Evolutionary conservation across 2,329 filamentous ascomycete genomes (phyloP).

Genomic region (Stagonosporopsis cucurbitacearum): DNA sequence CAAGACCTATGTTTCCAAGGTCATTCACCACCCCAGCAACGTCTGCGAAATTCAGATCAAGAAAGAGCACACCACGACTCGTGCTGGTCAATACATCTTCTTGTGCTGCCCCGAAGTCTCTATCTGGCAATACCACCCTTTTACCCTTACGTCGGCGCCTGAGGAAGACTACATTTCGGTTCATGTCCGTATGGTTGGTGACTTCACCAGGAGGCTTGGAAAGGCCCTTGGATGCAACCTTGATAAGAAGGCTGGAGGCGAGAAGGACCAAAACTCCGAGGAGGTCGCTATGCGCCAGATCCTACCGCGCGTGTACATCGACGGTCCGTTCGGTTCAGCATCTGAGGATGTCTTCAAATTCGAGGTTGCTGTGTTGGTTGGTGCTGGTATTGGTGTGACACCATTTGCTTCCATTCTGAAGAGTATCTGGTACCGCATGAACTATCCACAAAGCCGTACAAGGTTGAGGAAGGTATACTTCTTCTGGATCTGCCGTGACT

Average conservation of each 20-base stretch:
- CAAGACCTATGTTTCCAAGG: slow-evolving; percentile 86
- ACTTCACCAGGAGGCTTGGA: slow-evolving; percentile 77
- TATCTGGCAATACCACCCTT: slow-evolving; percentile 88
- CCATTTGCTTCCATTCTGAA: slow-evolving; percentile 67
- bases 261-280: slow-evolving; percentile 61
- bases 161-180: slow-evolving; percentile 92
- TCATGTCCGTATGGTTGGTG: slow-evolving; percentile 81
- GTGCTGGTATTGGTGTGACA: slow-evolving; percentile 60
- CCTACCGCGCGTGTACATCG: slow-evolving; percentile 79
- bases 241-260: slow-evolving; percentile 59
- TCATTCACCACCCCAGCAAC: slow-evolving; percentile 87
- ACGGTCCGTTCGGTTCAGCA: slow-evolving; percentile 84
- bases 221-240: slow-evolving; percentile 78
- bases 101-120: slow-evolving; percentile 86
- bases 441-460: slow-evolving; percentile 81
- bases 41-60: slow-evolving; percentile 93
- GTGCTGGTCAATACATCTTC: slow-evolving; percentile 85
- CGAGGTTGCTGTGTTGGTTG: slow-evolving; percentile 59
- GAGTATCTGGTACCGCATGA: slow-evolving; percentile 93
- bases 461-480: slow-evolving; percentile 86
- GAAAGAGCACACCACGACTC: slow-evolving; percentile 83
- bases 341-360: slow-evolving; percentile 86
- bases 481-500: slow-evolving; percentile 91
- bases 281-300: slow-evolving; percentile 75
- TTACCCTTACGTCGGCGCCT: slow-evolving; percentile 83